phyloP scores from a whole-genome alignment of 2,329 filamentous ascomycete species.

The Fragosphaeria purpurea region DNA sequence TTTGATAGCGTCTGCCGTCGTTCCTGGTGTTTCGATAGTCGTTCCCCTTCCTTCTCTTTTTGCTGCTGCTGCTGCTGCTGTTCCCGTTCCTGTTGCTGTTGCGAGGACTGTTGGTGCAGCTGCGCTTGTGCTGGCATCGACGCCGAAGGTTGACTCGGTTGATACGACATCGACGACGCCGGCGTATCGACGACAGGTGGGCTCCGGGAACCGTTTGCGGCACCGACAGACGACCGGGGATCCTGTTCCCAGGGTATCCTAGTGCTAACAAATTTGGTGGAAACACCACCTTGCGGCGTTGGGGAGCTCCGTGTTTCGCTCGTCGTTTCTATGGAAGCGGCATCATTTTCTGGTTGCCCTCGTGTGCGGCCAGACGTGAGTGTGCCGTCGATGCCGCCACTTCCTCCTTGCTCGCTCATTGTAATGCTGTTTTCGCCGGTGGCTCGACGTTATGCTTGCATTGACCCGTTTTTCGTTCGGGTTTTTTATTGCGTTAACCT shows the following conservation, averaged over 20 bases:
- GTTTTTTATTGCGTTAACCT: too few species aligned
- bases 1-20: too few species aligned
- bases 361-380: slow-evolving; percentile 29
- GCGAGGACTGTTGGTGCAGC: neutral
- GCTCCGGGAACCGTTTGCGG: slow-evolving; percentile 5
- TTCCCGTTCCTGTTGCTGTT: neutral
- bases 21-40: too few species aligned
- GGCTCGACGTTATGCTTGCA: too few species aligned
- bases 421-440: slow-evolving; percentile 13
- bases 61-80: too few species aligned
- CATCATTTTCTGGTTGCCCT: slow-evolving; percentile 33
- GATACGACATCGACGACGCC: slow-evolving; percentile 4
- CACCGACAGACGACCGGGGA: slow-evolving; percentile 9
- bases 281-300: slow-evolving; percentile 13
- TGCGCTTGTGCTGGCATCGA: neutral
- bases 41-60: too few species aligned
- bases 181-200: slow-evolving; percentile 3
- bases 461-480: too few species aligned
- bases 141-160: slow-evolving; percentile 2
- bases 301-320: slow-evolving; percentile 27
- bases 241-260: slow-evolving; percentile 10
- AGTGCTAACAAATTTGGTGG: slow-evolving; percentile 7
- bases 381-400: slow-evolving; percentile 28
- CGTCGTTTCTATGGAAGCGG: slow-evolving; percentile 31
- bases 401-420: slow-evolving; percentile 38